A percentile compares a stretch with the other conserved stretches of the same genome.
Conservation (phyloP, 371 early-diverging fungal species). For the Fennellomyces sp. region DNA sequence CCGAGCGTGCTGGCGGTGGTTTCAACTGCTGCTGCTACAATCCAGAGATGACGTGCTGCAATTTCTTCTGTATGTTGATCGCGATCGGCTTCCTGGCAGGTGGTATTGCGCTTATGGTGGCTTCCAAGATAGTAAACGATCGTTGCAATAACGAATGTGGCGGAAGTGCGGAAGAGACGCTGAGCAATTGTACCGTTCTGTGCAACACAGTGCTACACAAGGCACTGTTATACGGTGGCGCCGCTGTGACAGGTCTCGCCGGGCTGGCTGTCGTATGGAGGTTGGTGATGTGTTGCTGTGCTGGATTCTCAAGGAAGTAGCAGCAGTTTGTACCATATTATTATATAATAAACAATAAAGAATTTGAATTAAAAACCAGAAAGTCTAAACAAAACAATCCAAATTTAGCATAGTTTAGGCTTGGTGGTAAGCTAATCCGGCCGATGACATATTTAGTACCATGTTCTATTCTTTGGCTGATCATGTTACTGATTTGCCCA, state of each 20-base stretch:
- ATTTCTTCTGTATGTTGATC: constrained; percentile 29
- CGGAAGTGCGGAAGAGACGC: neutral
- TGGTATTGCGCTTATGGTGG: constrained; percentile 27
- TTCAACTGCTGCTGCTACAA: constrained; percentile 18
- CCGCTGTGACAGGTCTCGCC: constrained; percentile 21
- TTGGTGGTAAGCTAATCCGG: no score
- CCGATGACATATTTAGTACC: no score
- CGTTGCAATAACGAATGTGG: constrained; percentile 20
- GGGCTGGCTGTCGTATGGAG: constrained; percentile 27
- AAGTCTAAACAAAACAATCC: no score
- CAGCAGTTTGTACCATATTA: neutral
- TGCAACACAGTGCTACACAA: constrained; percentile 19
- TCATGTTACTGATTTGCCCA: no score
- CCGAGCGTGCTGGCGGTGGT: constrained; percentile 6
- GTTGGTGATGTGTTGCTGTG: constrained; percentile 25
- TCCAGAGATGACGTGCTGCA: constrained; percentile 29
- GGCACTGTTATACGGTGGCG: constrained; percentile 28
- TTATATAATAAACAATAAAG: neutral
- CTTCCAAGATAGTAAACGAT: constrained; percentile 21
- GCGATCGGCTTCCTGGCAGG: constrained; percentile 20
- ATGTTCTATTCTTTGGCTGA: no score
- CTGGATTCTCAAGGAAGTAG: constrained; percentile 20
- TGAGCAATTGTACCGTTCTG: neutral
- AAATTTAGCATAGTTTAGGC: no score
- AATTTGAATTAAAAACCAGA: neutral